Percentiles rank a stretch among this genome's conserved stretches.
Conservation (phyloP, 192 early-diverging fungal species). For the Coemansia sp. region DNA sequence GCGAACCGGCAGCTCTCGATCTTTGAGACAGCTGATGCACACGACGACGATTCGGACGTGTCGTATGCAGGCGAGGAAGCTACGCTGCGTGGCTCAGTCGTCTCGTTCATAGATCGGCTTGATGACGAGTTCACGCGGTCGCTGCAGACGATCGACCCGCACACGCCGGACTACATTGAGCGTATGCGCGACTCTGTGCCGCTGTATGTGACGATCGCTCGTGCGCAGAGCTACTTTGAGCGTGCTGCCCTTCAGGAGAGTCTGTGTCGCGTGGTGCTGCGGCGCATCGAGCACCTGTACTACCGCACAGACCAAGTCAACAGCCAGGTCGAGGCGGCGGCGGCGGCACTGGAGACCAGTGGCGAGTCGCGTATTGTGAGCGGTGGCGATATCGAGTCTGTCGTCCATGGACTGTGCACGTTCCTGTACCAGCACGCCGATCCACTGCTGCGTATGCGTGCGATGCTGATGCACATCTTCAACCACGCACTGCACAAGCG, state of each 20-base stretch:
- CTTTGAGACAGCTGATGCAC: slow-evolving; percentile 59
- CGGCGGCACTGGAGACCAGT: slow-evolving; percentile 55
- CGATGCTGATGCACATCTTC: slow-evolving; percentile 97
- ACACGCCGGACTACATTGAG: slow-evolving; percentile 94
- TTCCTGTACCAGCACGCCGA: slow-evolving; percentile 83
- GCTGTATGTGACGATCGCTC: slow-evolving; percentile 85
- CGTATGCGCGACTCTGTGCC: slow-evolving; percentile 87
- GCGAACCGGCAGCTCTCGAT: slow-evolving; percentile 68
- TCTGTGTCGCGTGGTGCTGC: slow-evolving; percentile 74
- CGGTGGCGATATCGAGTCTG: slow-evolving; percentile 56
- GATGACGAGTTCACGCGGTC: slow-evolving; percentile 98
- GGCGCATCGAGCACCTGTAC: slow-evolving; percentile 94
- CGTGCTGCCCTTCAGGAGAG: slow-evolving; percentile 59
- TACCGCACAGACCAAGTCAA: slow-evolving; percentile 93
- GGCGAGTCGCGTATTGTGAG: slow-evolving; percentile 54
- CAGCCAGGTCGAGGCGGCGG: slow-evolving; percentile 60
- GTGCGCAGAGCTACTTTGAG: slow-evolving; percentile 86
- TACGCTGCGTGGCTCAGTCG: slow-evolving; percentile 78
- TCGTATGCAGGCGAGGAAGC: slow-evolving; percentile 64
- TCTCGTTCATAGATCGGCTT: slow-evolving; percentile 86
- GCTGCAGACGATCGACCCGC: slow-evolving; percentile 94
- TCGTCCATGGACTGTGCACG: slow-evolving; percentile 84
- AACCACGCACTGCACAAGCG: slow-evolving; percentile 96
- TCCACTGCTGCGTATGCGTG: slow-evolving; percentile 83
- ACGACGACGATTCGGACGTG: slow-evolving; percentile 37